Evolutionary conservation across 179 eudicot genomes (phyloP).

Genomic region (Heliamphora pulchella): DNA sequence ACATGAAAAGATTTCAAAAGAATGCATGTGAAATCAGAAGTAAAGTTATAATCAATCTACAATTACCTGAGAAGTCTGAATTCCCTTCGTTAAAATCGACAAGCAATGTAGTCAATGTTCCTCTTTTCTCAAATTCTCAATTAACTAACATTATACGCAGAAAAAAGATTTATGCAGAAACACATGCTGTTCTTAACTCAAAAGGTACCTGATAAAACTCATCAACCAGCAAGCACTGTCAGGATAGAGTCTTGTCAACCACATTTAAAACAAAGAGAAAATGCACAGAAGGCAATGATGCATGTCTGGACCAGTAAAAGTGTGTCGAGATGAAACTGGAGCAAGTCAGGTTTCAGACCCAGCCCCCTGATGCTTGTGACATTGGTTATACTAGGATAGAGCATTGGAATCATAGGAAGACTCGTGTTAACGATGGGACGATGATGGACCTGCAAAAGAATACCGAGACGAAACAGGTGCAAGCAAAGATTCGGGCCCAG

Average conservation of each 20-base stretch:
- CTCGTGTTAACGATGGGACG: slow-evolving; percentile 29
- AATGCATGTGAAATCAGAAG: neutral
- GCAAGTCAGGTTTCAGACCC: too few relatives aligned
- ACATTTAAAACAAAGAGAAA: neutral
- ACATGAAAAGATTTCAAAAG: neutral
- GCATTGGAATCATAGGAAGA: neutral
- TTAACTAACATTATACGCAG: neutral
- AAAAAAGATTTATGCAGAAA: neutral
- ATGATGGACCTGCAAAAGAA: slow-evolving; percentile 56
- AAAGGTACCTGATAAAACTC: neutral
- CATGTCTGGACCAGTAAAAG: neutral
- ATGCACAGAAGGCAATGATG: neutral
- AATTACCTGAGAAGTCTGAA: neutral
- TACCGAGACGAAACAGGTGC: slow-evolving; percentile 48
- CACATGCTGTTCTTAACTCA: neutral
- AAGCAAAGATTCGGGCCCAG: slow-evolving; percentile 23
- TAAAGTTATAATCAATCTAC: neutral
- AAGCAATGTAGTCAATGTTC: neutral
- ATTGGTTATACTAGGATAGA: neutral
- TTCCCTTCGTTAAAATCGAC: neutral
- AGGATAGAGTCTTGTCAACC: neutral
- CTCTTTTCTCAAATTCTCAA: neutral
- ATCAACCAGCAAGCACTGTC: neutral
- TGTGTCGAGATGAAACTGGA: too few relatives aligned
- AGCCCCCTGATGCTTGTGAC: too few relatives aligned